A percentile compares a stretch with the other conserved stretches of the same genome.
phyloP scores from a whole-genome alignment of 306 rosid species.

The Citrullus colocynthis region DNA sequence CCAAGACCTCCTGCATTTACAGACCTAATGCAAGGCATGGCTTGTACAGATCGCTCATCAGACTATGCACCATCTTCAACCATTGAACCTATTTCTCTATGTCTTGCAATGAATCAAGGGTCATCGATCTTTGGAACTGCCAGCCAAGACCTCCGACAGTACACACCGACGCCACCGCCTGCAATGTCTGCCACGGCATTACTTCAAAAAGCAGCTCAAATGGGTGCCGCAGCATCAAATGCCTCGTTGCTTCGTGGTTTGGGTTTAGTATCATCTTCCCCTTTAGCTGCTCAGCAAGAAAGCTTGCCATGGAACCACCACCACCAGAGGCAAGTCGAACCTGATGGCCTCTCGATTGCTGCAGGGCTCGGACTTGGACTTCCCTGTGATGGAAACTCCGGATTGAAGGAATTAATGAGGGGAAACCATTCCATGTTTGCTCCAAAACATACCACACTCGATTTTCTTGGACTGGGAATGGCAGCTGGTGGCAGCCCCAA shows the following conservation, averaged over 20 bases:
- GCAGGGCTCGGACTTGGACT: constrained; percentile 71
- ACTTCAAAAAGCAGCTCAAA: constrained; percentile 92
- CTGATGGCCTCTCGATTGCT: constrained; percentile 30
- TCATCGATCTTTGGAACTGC: constrained; percentile 51
- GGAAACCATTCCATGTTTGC: constrained; percentile 64
- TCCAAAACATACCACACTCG: constrained; percentile 86
- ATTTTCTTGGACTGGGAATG: constrained; percentile 89
- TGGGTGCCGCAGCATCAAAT: constrained; percentile 66
- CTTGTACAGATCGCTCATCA: constrained; percentile 27
- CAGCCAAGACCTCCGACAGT: constrained; percentile 53
- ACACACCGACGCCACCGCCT: constrained; percentile 34
- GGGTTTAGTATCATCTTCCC: constrained; percentile 54
- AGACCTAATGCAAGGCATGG: constrained; percentile 44
- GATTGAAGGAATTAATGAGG: constrained; percentile 71
- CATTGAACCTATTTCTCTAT: constrained; percentile 55
- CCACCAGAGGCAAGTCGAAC: constrained; percentile 33
- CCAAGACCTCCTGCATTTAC: constrained; percentile 41
- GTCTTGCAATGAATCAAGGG: constrained; percentile 55
- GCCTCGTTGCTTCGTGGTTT: constrained; percentile 66
- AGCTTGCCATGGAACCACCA: constrained; percentile 41
- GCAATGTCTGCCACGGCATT: constrained; percentile 75
- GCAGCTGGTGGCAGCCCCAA: constrained; percentile 56
- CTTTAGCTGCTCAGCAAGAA: constrained; percentile 42
- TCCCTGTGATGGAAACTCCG: constrained; percentile 51
- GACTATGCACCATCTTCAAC: constrained; percentile 42